Conservation (phyloP, 2,329 filamentous ascomycete genomes). For the Blastomyces parvus region DNA sequence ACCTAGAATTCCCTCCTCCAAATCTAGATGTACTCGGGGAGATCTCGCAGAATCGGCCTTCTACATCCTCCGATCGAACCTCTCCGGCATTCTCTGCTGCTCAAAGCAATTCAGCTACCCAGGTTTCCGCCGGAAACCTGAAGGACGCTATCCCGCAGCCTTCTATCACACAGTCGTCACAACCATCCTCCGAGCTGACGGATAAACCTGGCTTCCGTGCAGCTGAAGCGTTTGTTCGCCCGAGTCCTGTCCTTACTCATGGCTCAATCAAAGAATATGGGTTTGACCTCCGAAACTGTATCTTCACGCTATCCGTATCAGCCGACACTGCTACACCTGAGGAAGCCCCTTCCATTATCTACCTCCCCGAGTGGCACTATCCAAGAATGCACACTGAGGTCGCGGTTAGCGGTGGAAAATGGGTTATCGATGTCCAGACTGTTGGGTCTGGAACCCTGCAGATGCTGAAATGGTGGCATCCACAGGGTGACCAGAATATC, state of each 20-base stretch:
- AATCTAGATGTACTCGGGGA: conserved; percentile 22
- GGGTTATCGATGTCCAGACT: conserved; percentile 70
- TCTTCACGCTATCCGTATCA: conserved; percentile 62
- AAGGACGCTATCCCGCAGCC: conserved; percentile 55
- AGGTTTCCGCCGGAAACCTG: conserved; percentile 65
- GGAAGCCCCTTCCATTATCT: conserved; percentile 67
- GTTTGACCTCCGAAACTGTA: conserved; percentile 73
- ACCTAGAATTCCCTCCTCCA: conserved; percentile 48
- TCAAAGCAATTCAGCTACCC: conserved; percentile 36
- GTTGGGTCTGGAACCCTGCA: conserved; percentile 61
- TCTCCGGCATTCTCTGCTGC: conserved; percentile 49
- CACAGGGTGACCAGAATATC: conserved; percentile 70
- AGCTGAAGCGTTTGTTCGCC: conserved; percentile 85
- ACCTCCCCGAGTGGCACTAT: conserved; percentile 87
- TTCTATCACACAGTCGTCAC: conserved; percentile 48
- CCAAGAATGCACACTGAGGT: conserved; percentile 63
- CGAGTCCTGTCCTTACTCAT: conserved; percentile 64
- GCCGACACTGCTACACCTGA: conserved; percentile 52
- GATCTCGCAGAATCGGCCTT: conserved; percentile 31
- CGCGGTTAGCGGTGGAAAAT: conserved; percentile 74
- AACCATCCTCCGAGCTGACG: conserved; percentile 48
- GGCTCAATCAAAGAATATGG: conserved; percentile 62
- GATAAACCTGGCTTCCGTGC: conserved; percentile 68
- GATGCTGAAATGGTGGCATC: conserved; percentile 85
- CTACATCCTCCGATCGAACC: conserved; percentile 27